These are phyloP conservation scores for Escovopsis sp. DNA, from an alignment of 2,329 filamentous ascomycete genomes.

Conservation along the genomic window DNA sequence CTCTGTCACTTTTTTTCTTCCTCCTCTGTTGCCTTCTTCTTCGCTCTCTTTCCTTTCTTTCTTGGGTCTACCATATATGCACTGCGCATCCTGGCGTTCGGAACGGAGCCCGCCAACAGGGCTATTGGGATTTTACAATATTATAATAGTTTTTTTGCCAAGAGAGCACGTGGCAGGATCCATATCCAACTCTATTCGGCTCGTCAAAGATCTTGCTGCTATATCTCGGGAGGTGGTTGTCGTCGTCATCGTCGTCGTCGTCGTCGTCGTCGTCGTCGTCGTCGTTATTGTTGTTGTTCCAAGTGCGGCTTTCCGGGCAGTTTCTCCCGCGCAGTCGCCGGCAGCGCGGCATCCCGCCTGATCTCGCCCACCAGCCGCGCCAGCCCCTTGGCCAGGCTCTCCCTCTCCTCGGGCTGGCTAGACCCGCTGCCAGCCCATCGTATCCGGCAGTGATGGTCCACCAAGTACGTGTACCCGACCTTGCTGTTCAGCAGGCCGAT, in stretches of 20 bases:
- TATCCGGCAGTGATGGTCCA: conserved; percentile 78
- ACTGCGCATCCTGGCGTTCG: conserved; percentile 16
- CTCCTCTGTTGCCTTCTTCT: too few species aligned
- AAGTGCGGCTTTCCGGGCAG: conserved; percentile 17
- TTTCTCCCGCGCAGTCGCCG: conserved; percentile 20
- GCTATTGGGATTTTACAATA: conserved; percentile 16
- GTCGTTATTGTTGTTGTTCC: too few species aligned
- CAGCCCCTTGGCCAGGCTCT: conserved; percentile 50
- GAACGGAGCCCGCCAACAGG: conserved; percentile 12
- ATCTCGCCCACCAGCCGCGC: conserved; percentile 47
- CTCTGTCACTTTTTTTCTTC: too few species aligned
- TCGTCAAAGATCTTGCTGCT: conserved; percentile 4
- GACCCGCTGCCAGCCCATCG: conserved; percentile 81
- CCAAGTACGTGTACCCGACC: conserved; percentile 84
- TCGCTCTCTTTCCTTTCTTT: too few species aligned
- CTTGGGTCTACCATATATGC: too few species aligned
- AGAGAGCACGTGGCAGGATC: conserved; percentile 5
- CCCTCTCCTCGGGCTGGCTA: conserved; percentile 49
- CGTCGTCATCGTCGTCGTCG: too few species aligned
- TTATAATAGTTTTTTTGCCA: too few species aligned
- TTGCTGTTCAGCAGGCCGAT: conserved; percentile 71
- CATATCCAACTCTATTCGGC: conserved; percentile 8
- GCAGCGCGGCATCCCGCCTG: conserved; percentile 22
- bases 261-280: too few species aligned
- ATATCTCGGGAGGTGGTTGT: conserved; percentile 12